Percentiles rank a stretch among this genome's conserved stretches.
These are phyloP conservation scores for Hanseniaspora thailandica DNA, from an alignment of 805 yeast genomes.

Conservation along the genomic window DNA sequence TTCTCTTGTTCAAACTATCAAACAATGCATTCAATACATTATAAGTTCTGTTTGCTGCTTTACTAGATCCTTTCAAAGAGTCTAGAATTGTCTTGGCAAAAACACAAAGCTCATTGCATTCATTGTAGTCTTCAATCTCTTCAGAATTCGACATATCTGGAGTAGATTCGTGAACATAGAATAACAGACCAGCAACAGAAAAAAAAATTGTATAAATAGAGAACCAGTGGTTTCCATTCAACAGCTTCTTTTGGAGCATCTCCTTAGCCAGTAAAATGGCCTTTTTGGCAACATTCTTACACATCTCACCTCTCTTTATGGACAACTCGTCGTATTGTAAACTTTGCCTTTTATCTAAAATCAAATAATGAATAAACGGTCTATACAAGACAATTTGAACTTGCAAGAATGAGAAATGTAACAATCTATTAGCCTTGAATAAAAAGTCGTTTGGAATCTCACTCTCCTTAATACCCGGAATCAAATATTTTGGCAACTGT, in stretches of 20 bases:
- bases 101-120: slow-evolving; percentile 66
- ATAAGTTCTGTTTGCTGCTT: slow-evolving; percentile 71
- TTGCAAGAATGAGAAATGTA: slow-evolving; percentile 65
- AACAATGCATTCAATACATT: slow-evolving; percentile 67
- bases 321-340: slow-evolving; percentile 31
- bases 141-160: slow-evolving; percentile 31
- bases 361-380: slow-evolving; percentile 68
- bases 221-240: slow-evolving; percentile 88
- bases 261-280: slow-evolving; percentile 72
- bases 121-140: slow-evolving; percentile 40
- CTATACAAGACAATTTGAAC: slow-evolving; percentile 76
- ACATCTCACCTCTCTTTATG: slow-evolving; percentile 65
- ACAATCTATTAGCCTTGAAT: slow-evolving; percentile 55
- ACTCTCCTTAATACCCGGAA: slow-evolving; percentile 42
- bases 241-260: slow-evolving; percentile 56
- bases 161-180: slow-evolving; percentile 53
- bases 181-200: slow-evolving; percentile 77
- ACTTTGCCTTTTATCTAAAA: slow-evolving; percentile 32
- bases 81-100: slow-evolving; percentile 66
- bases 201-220: slow-evolving; percentile 88
- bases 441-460: slow-evolving; percentile 20
- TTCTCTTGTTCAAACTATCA: slow-evolving; percentile 63
- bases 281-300: slow-evolving; percentile 71
- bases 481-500: slow-evolving; percentile 57
- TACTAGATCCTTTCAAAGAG: slow-evolving; percentile 56